Base-by-base conservation (phyloP, 768 basidiomycete species). In the Mycena haematopus region DNA sequence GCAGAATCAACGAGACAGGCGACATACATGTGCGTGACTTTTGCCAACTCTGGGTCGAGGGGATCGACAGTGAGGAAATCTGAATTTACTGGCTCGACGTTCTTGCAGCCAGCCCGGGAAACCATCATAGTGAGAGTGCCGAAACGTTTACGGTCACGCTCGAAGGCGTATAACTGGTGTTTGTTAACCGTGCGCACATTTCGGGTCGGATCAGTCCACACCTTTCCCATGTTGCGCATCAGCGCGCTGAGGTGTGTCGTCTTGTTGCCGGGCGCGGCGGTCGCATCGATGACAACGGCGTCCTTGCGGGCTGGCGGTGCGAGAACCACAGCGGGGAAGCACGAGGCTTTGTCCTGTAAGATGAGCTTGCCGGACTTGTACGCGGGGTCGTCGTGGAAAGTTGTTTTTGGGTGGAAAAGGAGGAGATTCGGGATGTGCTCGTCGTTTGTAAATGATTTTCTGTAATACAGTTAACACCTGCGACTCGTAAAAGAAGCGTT, bases 231-330 rank as follows among this genome's bases (percentile, higher is more conserved):
- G 67, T 89, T 90, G 19, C 79, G 72, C 91, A 98, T 93, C 46
- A 98, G 78, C 24, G 95, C 93, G 67, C 92, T 91, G 24, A 99
- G 76, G 75, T 96, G 94, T 9, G 95, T 91, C 2, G 97, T 99
- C 78, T 99, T 99, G 78, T 99, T 99, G 0, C 97, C 97, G 0
- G 97, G 97, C 1, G 97, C 97, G 42, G 95, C 91, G 13, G 95
- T 99, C 14, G 94, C 95, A 74, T 99, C 96, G 42, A 98, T 91
- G 31, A 95, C 92, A 50, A 83, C 79, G 56, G 78, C 75, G 44
- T 80, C 73, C 22, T 85, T 79, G 21, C 71, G 73, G 2, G 79
- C 76, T 13, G 89, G 90, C 45, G 93, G 91, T 22, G 87, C 83
- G n/a, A 99, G 86, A 7, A 98, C 84, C 61, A 87, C 79, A 0